These are phyloP conservation scores for Tanozyma kutaoensis DNA, from an alignment of 805 yeast genomes.

Conservation along the genomic window DNA sequence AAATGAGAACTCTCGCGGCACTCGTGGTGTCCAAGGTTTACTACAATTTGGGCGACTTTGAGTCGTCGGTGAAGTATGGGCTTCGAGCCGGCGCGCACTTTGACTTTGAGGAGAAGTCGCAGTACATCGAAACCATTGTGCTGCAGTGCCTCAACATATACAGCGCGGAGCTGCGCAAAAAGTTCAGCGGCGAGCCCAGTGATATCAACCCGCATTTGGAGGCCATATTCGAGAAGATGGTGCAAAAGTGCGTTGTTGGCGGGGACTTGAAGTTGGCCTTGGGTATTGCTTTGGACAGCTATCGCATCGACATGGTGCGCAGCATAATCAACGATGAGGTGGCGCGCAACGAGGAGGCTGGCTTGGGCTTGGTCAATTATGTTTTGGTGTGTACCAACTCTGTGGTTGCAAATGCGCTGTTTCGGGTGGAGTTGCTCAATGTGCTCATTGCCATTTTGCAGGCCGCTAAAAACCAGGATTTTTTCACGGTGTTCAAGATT, in stretches of 20 bases:
- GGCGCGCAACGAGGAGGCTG: conserved; percentile 34
- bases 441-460: conserved; percentile 50
- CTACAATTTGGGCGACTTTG: conserved; percentile 90
- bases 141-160: conserved; percentile 85
- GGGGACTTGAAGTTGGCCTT: conserved; percentile 72
- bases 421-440: conserved; percentile 14
- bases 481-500: conserved; percentile 71
- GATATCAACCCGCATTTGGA: conserved; percentile 48
- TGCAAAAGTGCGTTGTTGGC: conserved; percentile 57
- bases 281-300: conserved; percentile 85
- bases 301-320: conserved; percentile 70
- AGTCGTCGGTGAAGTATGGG: conserved; percentile 79
- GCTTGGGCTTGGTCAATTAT: conserved; percentile 50
- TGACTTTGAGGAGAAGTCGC: conserved; percentile 62
- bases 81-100: conserved; percentile 74
- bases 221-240: conserved; percentile 74
- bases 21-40: conserved; percentile 80
- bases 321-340: conserved; percentile 32
- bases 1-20: conserved; percentile 75
- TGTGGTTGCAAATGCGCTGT: conserved; percentile 16
- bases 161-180: conserved; percentile 46
- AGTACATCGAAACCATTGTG: conserved; percentile 86
- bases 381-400: conserved; percentile 63
- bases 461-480: conserved; percentile 53
- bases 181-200: conserved; percentile 8